These are phyloP conservation scores for Lolium multiflorum DNA, from an alignment of 176 grass and related monocot genomes.

Conservation along the genomic window DNA sequence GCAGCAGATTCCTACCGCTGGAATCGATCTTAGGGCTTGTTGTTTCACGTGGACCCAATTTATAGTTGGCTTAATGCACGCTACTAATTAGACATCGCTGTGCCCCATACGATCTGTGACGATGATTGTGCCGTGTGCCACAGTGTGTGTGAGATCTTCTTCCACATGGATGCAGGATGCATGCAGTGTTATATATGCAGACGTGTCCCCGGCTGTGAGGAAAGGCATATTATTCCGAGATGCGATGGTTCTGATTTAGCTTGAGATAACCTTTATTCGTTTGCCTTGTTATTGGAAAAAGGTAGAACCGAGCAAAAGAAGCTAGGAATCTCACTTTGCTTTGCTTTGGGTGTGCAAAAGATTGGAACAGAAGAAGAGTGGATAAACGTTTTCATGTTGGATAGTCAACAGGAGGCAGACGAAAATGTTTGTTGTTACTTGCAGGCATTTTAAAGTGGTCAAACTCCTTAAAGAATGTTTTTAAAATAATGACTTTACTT, in stretches of 20 bases:
- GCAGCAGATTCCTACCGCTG: not conserved
- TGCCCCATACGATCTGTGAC: not conserved
- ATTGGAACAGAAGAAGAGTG: not conserved
- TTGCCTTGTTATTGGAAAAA: not conserved
- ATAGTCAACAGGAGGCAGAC: not conserved
- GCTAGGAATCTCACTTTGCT: slow-evolving; percentile 11
- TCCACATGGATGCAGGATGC: not conserved
- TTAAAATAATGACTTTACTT: too few species aligned
- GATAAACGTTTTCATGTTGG: slow-evolving; percentile 13
- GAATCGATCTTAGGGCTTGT: not conserved
- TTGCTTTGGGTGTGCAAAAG: slow-evolving; percentile 10
- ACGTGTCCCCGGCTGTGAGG: not conserved
- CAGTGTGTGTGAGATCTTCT: slow-evolving; percentile 16
- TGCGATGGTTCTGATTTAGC: slow-evolving; percentile 5
- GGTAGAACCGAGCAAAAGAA: slow-evolving; percentile 5
- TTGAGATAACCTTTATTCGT: not conserved
- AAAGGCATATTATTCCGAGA: slow-evolving; percentile 14
- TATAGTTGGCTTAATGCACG: not conserved
- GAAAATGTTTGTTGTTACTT: not conserved
- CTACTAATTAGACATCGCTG: slow-evolving; percentile 17
- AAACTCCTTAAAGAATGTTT: too few species aligned
- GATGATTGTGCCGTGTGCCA: not conserved
- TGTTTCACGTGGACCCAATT: slow-evolving; percentile 38
- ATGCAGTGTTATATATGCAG: not conserved
- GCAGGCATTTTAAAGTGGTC: not conserved